These are phyloP conservation scores for Rhodotorula paludigena DNA, from an alignment of 768 basidiomycete genomes.

Conservation along the genomic window DNA sequence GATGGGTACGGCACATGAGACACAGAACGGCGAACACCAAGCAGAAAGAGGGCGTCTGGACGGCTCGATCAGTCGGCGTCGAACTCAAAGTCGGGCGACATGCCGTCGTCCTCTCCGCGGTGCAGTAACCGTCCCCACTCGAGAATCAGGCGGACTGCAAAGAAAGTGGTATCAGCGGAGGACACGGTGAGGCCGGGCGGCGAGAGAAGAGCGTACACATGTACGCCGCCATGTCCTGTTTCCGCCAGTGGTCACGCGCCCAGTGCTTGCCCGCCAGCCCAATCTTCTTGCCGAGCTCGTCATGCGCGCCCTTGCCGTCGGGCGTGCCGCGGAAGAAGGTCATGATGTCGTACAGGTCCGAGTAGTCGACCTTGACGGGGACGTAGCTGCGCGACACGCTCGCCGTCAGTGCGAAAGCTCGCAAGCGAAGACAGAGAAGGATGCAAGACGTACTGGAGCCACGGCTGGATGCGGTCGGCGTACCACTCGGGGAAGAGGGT, in stretches of 20 bases:
- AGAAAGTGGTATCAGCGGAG: background rate
- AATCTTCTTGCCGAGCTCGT: slow-evolving; percentile 57
- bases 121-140: slow-evolving; percentile 41
- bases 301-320: slow-evolving; percentile 59
- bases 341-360: slow-evolving; percentile 59
- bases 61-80: background rate
- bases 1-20: no score
- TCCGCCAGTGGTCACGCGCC: slow-evolving; percentile 40
- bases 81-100: slow-evolving; percentile 35
- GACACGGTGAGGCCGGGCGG: no score
- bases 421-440: background rate
- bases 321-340: slow-evolving; percentile 65
- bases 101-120: slow-evolving; percentile 32
- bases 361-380: slow-evolving; percentile 36
- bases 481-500: slow-evolving; percentile 89
- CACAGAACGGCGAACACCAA: no score
- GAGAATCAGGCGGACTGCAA: slow-evolving; percentile 36
- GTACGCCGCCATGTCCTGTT: slow-evolving; percentile 40
- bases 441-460: slow-evolving; percentile 52
- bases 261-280: slow-evolving; percentile 53
- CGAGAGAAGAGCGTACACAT: slow-evolving; percentile 16
- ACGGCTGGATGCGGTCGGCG: slow-evolving; percentile 85
- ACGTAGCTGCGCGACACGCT: background rate
- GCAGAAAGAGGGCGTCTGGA: no score
- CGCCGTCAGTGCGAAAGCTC: background rate